Base-by-base conservation (phyloP, 2,329 filamentous ascomycete genomes). In the Drechslera avenae region DNA sequence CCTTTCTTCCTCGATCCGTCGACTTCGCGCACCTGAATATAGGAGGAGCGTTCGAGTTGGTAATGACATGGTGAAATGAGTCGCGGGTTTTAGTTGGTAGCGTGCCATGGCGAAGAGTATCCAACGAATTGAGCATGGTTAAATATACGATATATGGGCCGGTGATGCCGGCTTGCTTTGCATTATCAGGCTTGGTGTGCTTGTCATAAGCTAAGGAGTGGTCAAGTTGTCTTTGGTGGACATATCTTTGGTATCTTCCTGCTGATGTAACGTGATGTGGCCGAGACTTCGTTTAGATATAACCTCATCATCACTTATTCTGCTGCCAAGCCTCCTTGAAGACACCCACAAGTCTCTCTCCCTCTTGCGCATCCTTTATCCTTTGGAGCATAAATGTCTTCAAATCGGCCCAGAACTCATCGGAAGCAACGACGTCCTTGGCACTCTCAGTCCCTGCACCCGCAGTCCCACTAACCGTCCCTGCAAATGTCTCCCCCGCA, bases 371-470 rank as follows among this genome's bases (percentile, higher is more conserved):
- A 69, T 95, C 88, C 73, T 88, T 86, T 63, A 96, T 75, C 70
- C 90, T 83, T 77, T 92, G 89, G 67, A 85, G 76, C 71, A 99
- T 71, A 73, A 93, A 97, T 0, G 83, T 88, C 68, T 86, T 85
- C 57, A 99, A 74, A 76, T 97, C 94, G 7, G 76, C 76, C 94
- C 94, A 99, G 69, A 99, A 99, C 47, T 82, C 86, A 5, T 87
- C 83, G 10, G 84, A 87, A 66, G 83, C 77, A 57, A 96, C 69
- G 16, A 88, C 81, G 21, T 83, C 82, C 46, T 75, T 75, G 28
- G 82, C 83, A 59, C 82, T 85, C 6, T 17, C 39, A n/a, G 79
- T 73, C 3, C 82, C 79, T 45, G 81, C 81, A 34, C 76, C 78
- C 37, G 74, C 75, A 7, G 75, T 67, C 55, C 73, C 76, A 46